Evolutionary conservation across 768 basidiomycete genomes (phyloP).

Genomic region (Inosperma sp.): DNA sequence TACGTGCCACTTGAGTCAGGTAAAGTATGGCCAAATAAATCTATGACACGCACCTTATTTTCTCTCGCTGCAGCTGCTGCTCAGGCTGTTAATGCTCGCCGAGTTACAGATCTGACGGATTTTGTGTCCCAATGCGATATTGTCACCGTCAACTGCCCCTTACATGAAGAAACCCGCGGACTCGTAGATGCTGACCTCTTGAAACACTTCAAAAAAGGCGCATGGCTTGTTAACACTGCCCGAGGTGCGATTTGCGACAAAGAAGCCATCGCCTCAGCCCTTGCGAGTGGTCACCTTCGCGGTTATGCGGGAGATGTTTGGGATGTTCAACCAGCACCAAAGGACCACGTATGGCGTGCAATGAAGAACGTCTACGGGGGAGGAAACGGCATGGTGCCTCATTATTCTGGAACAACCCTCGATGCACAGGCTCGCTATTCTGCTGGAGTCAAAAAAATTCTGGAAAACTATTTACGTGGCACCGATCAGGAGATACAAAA

Average conservation of each 20-base stretch:
- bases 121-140: slow-evolving; percentile 66
- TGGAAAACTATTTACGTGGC: slow-evolving; percentile 60
- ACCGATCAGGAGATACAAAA: slow-evolving; percentile 73
- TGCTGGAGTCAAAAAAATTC: slow-evolving; percentile 60
- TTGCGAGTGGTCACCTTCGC: slow-evolving; percentile 69
- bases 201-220: slow-evolving; percentile 86
- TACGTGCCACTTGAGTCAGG: slow-evolving; percentile 68
- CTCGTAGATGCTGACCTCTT: slow-evolving; percentile 80
- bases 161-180: slow-evolving; percentile 80
- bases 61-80: slow-evolving; percentile 44
- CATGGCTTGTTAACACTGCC: slow-evolving; percentile 91
- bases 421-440: slow-evolving; percentile 90
- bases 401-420: slow-evolving; percentile 84
- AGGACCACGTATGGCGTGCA: slow-evolving; percentile 81
- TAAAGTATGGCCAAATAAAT: slow-evolving; percentile 18
- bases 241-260: slow-evolving; percentile 89
- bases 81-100: slow-evolving; percentile 61
- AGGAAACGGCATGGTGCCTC: slow-evolving; percentile 88
- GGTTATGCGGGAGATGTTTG: slow-evolving; percentile 72
- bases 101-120: slow-evolving; percentile 72
- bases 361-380: slow-evolving; percentile 76
- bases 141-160: slow-evolving; percentile 82
- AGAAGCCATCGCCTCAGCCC: slow-evolving; percentile 71
- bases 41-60: neutral
- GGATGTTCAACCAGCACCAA: slow-evolving; percentile 84